Evolutionary conservation across 2,329 filamentous ascomycete genomes (phyloP).

Genomic region (Fusarium haematococcum): DNA sequence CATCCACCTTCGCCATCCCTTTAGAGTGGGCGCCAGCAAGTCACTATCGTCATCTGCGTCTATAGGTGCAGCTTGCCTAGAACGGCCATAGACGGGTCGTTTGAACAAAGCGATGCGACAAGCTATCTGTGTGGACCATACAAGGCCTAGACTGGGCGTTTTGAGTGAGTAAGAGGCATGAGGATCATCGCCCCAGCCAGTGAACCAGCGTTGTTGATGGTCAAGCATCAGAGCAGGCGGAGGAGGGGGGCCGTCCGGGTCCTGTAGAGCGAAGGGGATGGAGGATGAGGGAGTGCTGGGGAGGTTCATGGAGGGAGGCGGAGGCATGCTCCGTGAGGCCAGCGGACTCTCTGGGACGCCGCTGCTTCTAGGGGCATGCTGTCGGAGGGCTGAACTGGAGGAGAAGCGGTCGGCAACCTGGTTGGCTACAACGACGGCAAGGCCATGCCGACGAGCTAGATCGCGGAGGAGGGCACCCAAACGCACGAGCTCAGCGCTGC

Average conservation of each 20-base stretch:
- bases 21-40: slow-evolving; percentile 60
- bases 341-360: slow-evolving; percentile 61
- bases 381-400: slow-evolving; percentile 38
- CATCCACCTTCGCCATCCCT: slow-evolving; percentile 79
- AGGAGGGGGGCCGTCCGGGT: slow-evolving; percentile 48
- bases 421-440: slow-evolving; percentile 93
- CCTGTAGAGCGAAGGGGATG: slow-evolving; percentile 48
- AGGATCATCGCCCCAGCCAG: slow-evolving; percentile 87
- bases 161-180: slow-evolving; percentile 67
- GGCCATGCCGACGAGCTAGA: slow-evolving; percentile 77
- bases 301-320: slow-evolving; percentile 44
- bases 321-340: slow-evolving; percentile 57
- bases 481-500: slow-evolving; percentile 80
- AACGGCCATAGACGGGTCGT: slow-evolving; percentile 64
- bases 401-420: slow-evolving; percentile 92
- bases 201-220: slow-evolving; percentile 95
- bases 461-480: slow-evolving; percentile 81
- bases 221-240: slow-evolving; percentile 76
- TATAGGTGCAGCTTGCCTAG: slow-evolving; percentile 51
- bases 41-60: slow-evolving; percentile 55
- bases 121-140: slow-evolving; percentile 92
- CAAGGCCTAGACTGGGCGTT: slow-evolving; percentile 86
- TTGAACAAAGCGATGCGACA: slow-evolving; percentile 86
- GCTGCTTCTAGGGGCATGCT: slow-evolving; percentile 38
- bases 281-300: slow-evolving; percentile 56